A percentile compares a stretch with the other conserved stretches of the same genome.
phyloP scores from a whole-genome alignment of 2,329 filamentous ascomycete genomes.

The Periconia sp. region DNA sequence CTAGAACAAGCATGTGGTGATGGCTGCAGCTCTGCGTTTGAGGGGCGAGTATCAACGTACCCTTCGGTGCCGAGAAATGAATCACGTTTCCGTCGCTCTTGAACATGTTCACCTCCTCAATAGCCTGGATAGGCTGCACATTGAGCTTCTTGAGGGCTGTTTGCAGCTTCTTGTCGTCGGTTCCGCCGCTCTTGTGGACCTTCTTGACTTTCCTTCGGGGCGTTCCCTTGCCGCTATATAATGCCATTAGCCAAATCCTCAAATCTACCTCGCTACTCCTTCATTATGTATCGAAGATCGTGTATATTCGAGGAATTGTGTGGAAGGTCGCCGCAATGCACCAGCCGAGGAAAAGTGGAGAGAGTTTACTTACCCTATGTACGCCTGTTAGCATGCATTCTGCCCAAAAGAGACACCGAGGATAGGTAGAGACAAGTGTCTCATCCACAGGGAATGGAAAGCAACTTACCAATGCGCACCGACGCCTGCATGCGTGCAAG shows the following conservation, averaged over 20 bases:
- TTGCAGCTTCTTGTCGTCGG: conserved; percentile 99
- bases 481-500: conserved; percentile 52
- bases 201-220: conserved; percentile 99
- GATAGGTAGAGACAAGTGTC: too few species aligned
- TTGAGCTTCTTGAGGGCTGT: conserved; percentile 98
- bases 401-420: background rate
- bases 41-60: conserved; percentile 61
- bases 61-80: conserved; percentile 97
- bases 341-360: conserved; percentile 13
- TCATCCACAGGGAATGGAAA: too few species aligned
- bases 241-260: conserved; percentile 29
- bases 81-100: conserved; percentile 99
- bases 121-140: conserved; percentile 98
- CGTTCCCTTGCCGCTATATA: conserved; percentile 88
- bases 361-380: conserved; percentile 40
- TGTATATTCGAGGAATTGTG: background rate
- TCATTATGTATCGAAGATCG: too few species aligned
- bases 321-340: background rate
- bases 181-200: conserved; percentile 87
- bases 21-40: too few species aligned
- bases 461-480: conserved; percentile 53
- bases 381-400: conserved; percentile 11
- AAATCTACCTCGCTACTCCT: background rate
- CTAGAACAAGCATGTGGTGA: too few species aligned
- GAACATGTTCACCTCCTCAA: conserved; percentile 99